Evolutionary conservation across 257 asterid genomes (phyloP).

Genomic region (Penstemon davidsonii): DNA sequence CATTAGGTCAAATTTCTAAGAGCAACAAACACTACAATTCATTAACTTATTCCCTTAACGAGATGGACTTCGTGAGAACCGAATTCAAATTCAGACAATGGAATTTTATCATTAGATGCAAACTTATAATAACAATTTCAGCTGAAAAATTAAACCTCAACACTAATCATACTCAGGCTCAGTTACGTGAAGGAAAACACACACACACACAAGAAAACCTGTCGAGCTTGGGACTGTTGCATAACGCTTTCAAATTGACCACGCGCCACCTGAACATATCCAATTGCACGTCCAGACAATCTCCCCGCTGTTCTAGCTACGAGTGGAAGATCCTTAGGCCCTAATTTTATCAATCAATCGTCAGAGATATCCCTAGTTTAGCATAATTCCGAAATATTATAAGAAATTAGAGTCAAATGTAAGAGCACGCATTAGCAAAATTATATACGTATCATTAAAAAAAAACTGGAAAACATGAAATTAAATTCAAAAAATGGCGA

Average conservation of each 20-base stretch:
- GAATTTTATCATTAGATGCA: not conserved
- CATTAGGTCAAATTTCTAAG: conserved; percentile 1
- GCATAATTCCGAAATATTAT: not conserved
- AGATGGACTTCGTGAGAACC: not conserved
- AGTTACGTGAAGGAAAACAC: conserved; percentile 1
- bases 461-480: not conserved
- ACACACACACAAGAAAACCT: conserved; percentile 43
- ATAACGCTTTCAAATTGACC: conserved; percentile 78
- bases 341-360: conserved; percentile 37
- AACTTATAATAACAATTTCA: not conserved
- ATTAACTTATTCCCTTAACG: not conserved
- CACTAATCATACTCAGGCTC: conserved; percentile 1
- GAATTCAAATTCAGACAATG: not conserved
- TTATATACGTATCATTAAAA: not conserved
- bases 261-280: conserved; percentile 82
- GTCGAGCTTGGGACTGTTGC: conserved; percentile 89
- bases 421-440: conserved; percentile 8
- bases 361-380: not conserved
- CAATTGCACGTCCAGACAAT: conserved; percentile 79
- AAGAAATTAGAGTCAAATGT: not conserved
- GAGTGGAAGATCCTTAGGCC: conserved; percentile 81
- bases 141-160: not conserved
- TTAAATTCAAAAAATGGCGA: not conserved
- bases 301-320: conserved; percentile 83
- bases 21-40: not conserved